A percentile compares a stretch with the other conserved stretches of the same genome.
Conservation (phyloP, 1,284 basidiomycete genomes). For the Pyrrhoderma lamaoense region DNA sequence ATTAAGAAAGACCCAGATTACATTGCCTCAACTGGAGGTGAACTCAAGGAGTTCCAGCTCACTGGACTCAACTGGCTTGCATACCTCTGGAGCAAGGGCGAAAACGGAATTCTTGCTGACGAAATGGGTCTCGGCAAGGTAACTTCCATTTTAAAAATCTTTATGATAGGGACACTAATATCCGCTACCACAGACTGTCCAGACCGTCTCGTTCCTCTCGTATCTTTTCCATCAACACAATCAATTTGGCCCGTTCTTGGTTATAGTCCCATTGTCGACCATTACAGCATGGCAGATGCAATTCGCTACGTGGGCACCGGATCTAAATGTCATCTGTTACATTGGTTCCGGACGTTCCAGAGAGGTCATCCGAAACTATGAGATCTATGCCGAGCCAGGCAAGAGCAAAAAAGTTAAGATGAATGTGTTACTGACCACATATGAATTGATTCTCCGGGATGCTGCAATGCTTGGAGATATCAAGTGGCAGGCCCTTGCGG, state of each 20-base stretch:
- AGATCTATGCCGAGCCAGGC: slow-evolving; percentile 67
- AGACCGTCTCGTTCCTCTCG: slow-evolving; percentile 93
- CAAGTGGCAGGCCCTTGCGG: slow-evolving; percentile 95
- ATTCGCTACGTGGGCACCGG: slow-evolving; percentile 93
- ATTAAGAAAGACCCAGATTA: slow-evolving; percentile 91
- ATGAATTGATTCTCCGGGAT: slow-evolving; percentile 94
- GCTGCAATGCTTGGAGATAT: slow-evolving; percentile 84
- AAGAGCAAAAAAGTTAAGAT: slow-evolving; percentile 83
- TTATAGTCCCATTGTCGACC: slow-evolving; percentile 96
- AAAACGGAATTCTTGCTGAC: slow-evolving; percentile 97
- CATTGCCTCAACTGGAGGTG: slow-evolving; percentile 68
- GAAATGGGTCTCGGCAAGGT: slow-evolving; percentile 99
- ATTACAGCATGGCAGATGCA: slow-evolving; percentile 98
- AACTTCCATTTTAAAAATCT: slow-evolving; percentile 18
- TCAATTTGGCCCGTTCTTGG: slow-evolving; percentile 96
- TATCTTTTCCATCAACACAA: slow-evolving; percentile 91
- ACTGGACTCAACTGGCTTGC: slow-evolving; percentile 98
- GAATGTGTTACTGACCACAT: slow-evolving; percentile 97
- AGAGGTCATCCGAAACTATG: slow-evolving; percentile 87
- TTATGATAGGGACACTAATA: neutral
- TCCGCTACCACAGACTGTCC: slow-evolving; percentile 64
- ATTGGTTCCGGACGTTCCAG: slow-evolving; percentile 87
- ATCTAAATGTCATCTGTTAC: slow-evolving; percentile 95
- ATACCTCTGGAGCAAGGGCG: slow-evolving; percentile 90
- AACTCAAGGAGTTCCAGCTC: slow-evolving; percentile 96